A percentile compares a stretch with the other conserved stretches of the same genome.
These are phyloP conservation scores for Tuber umbilicatum DNA, from an alignment of 495 filamentous ascomycete species.

Conservation along the genomic window DNA sequence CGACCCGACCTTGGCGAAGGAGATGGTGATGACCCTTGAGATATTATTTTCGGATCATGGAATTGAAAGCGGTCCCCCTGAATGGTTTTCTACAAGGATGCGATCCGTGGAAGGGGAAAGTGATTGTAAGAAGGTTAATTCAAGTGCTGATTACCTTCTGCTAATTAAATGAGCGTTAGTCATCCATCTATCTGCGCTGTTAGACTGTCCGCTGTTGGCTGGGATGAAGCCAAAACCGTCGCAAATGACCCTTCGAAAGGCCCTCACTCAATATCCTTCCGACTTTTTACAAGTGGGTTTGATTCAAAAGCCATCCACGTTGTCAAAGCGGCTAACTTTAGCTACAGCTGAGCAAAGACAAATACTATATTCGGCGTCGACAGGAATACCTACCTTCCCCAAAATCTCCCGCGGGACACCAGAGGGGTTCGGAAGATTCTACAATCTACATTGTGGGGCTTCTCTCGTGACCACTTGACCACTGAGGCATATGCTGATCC, in stretches of 20 bases:
- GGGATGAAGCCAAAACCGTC: conserved; percentile 40
- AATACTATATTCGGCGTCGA: conserved; percentile 40
- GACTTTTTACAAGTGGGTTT: conserved; percentile 19
- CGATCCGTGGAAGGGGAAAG: conserved; percentile 40
- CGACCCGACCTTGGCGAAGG: conserved; percentile 23
- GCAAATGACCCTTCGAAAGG: conserved; percentile 39
- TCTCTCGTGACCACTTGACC: neutral
- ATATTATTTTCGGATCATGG: conserved; percentile 43
- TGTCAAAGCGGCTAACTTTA: neutral
- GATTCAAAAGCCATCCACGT: neutral
- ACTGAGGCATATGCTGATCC: conserved; percentile 11
- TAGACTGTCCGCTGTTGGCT: conserved; percentile 40
- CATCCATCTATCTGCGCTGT: conserved; percentile 44
- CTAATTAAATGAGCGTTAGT: conserved; percentile 33
- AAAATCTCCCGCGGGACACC: neutral
- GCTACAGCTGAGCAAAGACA: conserved; percentile 34
- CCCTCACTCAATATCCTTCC: conserved; percentile 32
- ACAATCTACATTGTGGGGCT: conserved; percentile 34
- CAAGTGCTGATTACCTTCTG: neutral
- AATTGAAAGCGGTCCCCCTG: conserved; percentile 26
- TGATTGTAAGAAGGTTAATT: conserved; percentile 37
- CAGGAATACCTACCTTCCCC: neutral
- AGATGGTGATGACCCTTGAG: conserved; percentile 42
- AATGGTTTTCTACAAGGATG: conserved; percentile 41
- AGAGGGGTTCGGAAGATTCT: conserved; percentile 13